These are phyloP conservation scores for Termitomyces eurrhizus DNA, from an alignment of 768 basidiomycete species.

Conservation along the genomic window DNA sequence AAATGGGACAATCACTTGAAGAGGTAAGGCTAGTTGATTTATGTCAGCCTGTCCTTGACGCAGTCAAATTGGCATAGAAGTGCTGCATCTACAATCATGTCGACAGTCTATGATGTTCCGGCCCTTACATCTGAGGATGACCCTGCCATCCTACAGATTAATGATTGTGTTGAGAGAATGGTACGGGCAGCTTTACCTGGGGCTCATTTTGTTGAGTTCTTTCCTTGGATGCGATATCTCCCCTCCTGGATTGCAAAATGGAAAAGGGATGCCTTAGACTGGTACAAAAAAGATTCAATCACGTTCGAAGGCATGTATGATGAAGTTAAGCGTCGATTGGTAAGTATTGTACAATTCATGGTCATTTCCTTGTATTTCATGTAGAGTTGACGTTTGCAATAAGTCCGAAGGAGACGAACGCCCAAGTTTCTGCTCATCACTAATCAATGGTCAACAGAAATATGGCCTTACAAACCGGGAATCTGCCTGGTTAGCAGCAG, in stretches of 20 bases:
- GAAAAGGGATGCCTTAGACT: not conserved
- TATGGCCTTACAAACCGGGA: not conserved
- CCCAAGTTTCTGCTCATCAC: not conserved
- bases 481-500: not conserved
- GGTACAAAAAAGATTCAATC: not conserved
- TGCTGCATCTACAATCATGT: not conserved
- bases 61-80: not conserved
- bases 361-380: not conserved
- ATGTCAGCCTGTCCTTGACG: not conserved
- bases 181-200: conserved; percentile 18
- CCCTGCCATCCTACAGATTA: not conserved
- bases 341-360: not conserved
- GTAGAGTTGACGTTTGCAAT: not conserved
- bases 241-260: not conserved
- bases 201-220: conserved; percentile 6
- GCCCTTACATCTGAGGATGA: not conserved
- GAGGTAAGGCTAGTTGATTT: not conserved
- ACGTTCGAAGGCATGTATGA: not conserved
- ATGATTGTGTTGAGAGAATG: not conserved
- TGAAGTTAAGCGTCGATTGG: not conserved
- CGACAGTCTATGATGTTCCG: not conserved
- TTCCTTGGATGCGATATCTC: not conserved
- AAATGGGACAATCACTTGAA: not conserved
- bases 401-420: not conserved
- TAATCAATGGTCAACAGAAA: not conserved